Evolutionary conservation across 495 filamentous ascomycete species (phyloP).

Genomic region (Podospora bellae-mahoneyi): DNA sequence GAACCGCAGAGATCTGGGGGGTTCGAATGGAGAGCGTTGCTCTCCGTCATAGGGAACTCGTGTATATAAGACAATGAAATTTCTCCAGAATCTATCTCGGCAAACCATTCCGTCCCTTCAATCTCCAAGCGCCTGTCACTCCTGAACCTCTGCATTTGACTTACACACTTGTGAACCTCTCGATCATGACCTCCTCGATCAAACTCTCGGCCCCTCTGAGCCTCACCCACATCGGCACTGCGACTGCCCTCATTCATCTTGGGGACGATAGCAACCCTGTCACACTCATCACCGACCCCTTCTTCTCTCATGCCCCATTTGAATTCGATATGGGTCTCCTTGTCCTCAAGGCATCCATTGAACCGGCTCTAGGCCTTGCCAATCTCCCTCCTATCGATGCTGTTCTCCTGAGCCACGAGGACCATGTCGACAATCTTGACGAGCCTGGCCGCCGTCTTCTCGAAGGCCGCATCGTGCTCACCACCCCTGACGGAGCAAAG

Average conservation of each 20-base stretch:
- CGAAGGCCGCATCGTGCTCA: conserved; percentile 49
- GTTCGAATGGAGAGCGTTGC: not conserved
- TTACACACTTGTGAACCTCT: not conserved
- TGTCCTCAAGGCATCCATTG: conserved; percentile 34
- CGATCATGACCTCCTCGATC: conserved; percentile 17
- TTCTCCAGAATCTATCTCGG: not conserved
- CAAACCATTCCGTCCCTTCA: not conserved
- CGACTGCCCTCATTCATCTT: conserved; percentile 50
- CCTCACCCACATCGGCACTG: conserved; percentile 51
- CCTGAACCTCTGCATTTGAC: not conserved
- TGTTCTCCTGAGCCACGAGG: conserved; percentile 54
- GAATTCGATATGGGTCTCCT: conserved; percentile 33
- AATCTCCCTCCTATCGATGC: conserved; percentile 50
- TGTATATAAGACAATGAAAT: not conserved
- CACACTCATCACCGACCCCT: conserved; percentile 53
- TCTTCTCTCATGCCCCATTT: conserved; percentile 49
- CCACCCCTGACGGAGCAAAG: conserved; percentile 47
- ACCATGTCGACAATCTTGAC: conserved; percentile 55
- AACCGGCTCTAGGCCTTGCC: conserved; percentile 37
- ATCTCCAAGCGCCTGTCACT: not conserved
- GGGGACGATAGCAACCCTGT: conserved; percentile 44
- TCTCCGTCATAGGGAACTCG: not conserved
- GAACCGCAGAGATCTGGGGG: not conserved
- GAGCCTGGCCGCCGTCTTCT: conserved; percentile 39
- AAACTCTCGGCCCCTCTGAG: conserved; percentile 22